phyloP scores from a whole-genome alignment of 495 filamentous ascomycete genomes.

The Talaromyces proteolyticus region DNA sequence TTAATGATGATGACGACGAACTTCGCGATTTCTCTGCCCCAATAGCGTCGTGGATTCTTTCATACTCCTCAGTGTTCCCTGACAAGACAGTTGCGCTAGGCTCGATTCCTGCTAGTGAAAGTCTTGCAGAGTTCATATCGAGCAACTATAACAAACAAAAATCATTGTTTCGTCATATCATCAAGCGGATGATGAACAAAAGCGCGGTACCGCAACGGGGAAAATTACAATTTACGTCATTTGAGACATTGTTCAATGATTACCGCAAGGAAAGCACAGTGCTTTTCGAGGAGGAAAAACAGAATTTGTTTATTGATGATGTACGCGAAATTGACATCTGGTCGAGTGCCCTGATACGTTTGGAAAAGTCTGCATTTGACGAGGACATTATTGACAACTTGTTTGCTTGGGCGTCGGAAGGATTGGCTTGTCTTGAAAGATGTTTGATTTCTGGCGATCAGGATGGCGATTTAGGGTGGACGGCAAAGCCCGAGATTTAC shows the following conservation, averaged over 20 bases:
- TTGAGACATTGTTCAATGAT: constrained; percentile 39
- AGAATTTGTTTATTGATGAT: constrained; percentile 83
- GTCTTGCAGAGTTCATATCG: constrained; percentile 38
- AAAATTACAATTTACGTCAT: constrained; percentile 17
- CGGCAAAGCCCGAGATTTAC: constrained; percentile 65
- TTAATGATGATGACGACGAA: constrained; percentile 91
- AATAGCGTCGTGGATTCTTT: constrained; percentile 37
- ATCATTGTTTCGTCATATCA: constrained; percentile 21
- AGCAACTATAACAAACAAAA: constrained; percentile 28
- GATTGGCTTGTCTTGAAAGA: constrained; percentile 40
- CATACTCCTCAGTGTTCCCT: constrained; percentile 26
- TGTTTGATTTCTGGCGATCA: constrained; percentile 15
- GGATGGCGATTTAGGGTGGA: constrained; percentile 70
- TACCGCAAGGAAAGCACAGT: constrained; percentile 58
- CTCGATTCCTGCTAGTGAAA: constrained; percentile 40
- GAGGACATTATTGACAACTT: constrained; percentile 22
- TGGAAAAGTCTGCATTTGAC: constrained; percentile 20
- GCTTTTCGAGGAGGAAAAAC: constrained; percentile 82
- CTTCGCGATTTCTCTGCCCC: constrained; percentile 61
- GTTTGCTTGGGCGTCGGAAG: constrained; percentile 50
- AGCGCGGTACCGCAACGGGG: constrained; percentile 2
- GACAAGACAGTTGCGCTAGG: constrained; percentile 25
- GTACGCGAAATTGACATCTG: constrained; percentile 64
- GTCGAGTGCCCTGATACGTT: constrained; percentile 38
- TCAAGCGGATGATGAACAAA: constrained; percentile 18